Evolutionary conservation across 2,329 filamentous ascomycete genomes (phyloP).

Genomic region (Ascochyta koolunga): DNA sequence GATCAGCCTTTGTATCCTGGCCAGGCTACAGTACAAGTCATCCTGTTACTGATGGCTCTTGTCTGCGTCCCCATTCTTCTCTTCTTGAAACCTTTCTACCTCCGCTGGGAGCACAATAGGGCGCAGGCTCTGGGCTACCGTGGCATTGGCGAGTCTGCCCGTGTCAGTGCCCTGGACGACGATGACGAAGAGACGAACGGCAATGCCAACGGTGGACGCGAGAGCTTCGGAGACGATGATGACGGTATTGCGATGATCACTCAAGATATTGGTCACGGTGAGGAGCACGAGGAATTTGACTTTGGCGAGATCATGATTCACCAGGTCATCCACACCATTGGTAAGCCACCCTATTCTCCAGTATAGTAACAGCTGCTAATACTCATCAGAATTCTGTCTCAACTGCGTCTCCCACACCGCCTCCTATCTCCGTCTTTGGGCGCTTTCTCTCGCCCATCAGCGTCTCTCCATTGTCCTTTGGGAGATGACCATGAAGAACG

Average conservation of each 20-base stretch:
- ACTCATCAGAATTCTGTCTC: constrained; percentile 84
- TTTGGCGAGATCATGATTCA: constrained; percentile 98
- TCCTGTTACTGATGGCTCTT: constrained; percentile 81
- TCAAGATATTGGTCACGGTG: constrained; percentile 73
- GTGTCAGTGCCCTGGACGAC: constrained; percentile 87
- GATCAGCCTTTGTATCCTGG: constrained; percentile 71
- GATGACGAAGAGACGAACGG: constrained; percentile 73
- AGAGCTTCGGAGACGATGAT: constrained; percentile 75
- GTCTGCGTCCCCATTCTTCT: constrained; percentile 87
- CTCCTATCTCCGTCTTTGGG: constrained; percentile 98
- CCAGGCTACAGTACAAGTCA: constrained; percentile 76
- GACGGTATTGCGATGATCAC: constrained; percentile 89
- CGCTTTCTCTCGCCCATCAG: constrained; percentile 94
- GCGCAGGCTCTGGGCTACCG: constrained; percentile 88
- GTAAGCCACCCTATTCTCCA: constrained; percentile 58
- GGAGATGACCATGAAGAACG: constrained; percentile 88
- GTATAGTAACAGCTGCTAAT: constrained; percentile 26
- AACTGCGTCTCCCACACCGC: constrained; percentile 99
- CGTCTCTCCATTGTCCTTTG: constrained; percentile 95
- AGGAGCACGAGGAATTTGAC: constrained; percentile 95
- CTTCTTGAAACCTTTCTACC: constrained; percentile 94
- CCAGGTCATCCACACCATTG: constrained; percentile 97
- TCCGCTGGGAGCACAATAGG: constrained; percentile 90
- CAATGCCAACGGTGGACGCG: constrained; percentile 64
- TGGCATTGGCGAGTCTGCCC: constrained; percentile 85